Evolutionary conservation across 306 rosid genomes (phyloP).

Genomic region (Potentilla sterilis): DNA sequence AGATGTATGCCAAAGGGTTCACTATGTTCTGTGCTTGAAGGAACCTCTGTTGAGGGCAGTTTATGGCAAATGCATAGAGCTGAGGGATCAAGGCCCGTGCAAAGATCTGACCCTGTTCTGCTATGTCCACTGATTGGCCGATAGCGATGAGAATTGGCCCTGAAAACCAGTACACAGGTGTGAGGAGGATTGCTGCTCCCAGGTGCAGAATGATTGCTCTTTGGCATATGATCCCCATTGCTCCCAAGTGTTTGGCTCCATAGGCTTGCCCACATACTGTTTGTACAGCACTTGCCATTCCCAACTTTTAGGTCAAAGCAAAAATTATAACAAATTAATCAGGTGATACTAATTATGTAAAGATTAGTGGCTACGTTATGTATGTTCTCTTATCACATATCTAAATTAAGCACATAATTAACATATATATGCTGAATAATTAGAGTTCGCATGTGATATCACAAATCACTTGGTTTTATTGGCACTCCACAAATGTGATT

Average conservation of each 20-base stretch:
- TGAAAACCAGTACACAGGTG: conserved; percentile 59
- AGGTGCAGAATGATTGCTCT: conserved; percentile 62
- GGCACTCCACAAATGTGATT: no score
- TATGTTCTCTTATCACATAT: no score
- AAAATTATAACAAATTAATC: neutral
- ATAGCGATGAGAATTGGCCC: conserved; percentile 47
- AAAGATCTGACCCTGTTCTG: conserved; percentile 46
- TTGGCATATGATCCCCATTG: conserved; percentile 68
- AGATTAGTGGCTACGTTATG: no score
- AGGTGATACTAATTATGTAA: no score
- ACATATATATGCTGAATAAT: neutral
- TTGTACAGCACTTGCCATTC: conserved; percentile 83
- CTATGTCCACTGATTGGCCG: conserved; percentile 45
- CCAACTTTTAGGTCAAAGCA: conserved; percentile 37
- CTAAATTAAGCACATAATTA: no score
- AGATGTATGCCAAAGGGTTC: conserved; percentile 66
- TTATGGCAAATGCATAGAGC: conserved; percentile 61
- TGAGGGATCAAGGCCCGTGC: conserved; percentile 60
- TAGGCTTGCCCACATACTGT: conserved; percentile 80
- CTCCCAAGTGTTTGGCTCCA: conserved; percentile 51
- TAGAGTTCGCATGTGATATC: neutral
- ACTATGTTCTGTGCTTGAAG: conserved; percentile 83
- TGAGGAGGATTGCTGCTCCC: conserved; percentile 59
- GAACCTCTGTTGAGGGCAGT: conserved; percentile 77
- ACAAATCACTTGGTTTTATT: no score